Base-by-base conservation (phyloP, 352 stramenopile species). In the Aphanomyces euteiches region DNA sequence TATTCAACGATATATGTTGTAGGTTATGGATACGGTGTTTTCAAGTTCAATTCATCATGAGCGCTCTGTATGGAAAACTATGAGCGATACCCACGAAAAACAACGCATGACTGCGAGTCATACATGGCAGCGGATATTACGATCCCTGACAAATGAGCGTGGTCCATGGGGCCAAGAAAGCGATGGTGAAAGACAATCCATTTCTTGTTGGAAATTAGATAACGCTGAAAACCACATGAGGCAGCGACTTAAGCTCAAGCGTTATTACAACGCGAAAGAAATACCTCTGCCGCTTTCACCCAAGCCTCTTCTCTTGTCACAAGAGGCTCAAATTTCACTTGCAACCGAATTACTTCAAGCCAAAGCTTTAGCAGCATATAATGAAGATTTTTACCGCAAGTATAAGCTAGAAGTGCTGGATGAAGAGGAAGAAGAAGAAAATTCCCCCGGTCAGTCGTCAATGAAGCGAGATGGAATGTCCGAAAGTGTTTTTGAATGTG, bases 331-430 rank as follows among this genome's bases (percentile, higher is more conserved):
- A 47, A 41, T 70, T 6, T 70, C 64, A 12, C 64, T 70, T 5
- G 54, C 64, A 3, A 70, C 64, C 1, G 64, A 70, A 43, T 50
- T 70, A 10, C 40, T 70, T 10, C 64, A 70, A 21, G 64, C 64
- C 47, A 70, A 70, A 50, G 64, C 64, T 7, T 37, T 70, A 3
- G 64, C 64, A 5, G 28, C 64, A 34, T 70, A 70, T 41, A 70
- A 70, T 34, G 64, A 70, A 47, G 64, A 70, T 36, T 70, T 70
- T 61, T 70, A 70, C 40, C 10, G 53, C 56, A 70, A 70, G 38
- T 38, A 61, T 41, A 70, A 60, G 47, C 21, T 61, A 1, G 54
- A 19, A 13, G 19, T 64, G 54, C 34, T 38, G 8, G 64, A 70
- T n/a, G 64, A 63, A 34, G 48, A 45, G 15, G 64, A 7, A 21